phyloP scores from a whole-genome alignment of 2,329 filamentous ascomycete genomes.

The Thelonectria rubi region DNA sequence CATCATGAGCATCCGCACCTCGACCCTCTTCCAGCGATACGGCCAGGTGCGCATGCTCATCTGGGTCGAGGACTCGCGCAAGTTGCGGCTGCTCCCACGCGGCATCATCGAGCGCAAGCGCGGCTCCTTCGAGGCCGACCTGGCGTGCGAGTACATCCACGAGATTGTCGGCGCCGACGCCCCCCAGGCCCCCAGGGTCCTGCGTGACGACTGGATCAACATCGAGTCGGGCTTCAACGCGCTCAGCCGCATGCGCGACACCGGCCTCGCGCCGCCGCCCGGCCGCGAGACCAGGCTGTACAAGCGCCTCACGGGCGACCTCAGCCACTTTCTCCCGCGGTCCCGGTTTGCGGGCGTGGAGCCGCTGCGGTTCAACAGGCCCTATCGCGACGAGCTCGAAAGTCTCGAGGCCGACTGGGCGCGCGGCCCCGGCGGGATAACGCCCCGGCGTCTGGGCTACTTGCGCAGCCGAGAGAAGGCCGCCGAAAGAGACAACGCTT shows the following conservation, averaged over 20 bases:
- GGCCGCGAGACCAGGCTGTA: constrained; percentile 52
- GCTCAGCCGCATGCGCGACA: constrained; percentile 57
- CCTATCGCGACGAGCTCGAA: constrained; percentile 54
- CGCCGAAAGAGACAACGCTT: constrained; percentile 30
- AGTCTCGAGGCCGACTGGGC: constrained; percentile 47
- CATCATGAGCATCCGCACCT: constrained; percentile 64
- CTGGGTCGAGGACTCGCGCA: constrained; percentile 67
- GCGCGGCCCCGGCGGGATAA: constrained; percentile 2
- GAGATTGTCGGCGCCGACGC: constrained; percentile 62
- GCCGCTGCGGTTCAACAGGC: constrained; percentile 48
- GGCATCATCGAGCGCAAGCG: constrained; percentile 64
- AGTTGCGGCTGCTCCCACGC: constrained; percentile 64
- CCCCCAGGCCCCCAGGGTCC: constrained; percentile 41
- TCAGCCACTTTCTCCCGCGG: constrained; percentile 29
- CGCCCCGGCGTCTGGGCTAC: constrained; percentile 36
- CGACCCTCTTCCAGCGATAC: constrained; percentile 74
- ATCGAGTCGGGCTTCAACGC: constrained; percentile 52
- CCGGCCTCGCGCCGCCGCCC: constrained; percentile 54
- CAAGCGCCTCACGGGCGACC: constrained; percentile 36
- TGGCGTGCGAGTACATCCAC: constrained; percentile 65
- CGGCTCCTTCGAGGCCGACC: constrained; percentile 66
- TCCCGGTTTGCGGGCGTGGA: constrained; percentile 43
- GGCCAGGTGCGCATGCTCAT: constrained; percentile 83
- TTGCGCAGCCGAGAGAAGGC: constrained; percentile 44
- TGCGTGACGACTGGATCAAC: constrained; percentile 60